Base-by-base conservation (phyloP, 1,139 yeast genomes). In the Yamadazyma aaseri region DNA sequence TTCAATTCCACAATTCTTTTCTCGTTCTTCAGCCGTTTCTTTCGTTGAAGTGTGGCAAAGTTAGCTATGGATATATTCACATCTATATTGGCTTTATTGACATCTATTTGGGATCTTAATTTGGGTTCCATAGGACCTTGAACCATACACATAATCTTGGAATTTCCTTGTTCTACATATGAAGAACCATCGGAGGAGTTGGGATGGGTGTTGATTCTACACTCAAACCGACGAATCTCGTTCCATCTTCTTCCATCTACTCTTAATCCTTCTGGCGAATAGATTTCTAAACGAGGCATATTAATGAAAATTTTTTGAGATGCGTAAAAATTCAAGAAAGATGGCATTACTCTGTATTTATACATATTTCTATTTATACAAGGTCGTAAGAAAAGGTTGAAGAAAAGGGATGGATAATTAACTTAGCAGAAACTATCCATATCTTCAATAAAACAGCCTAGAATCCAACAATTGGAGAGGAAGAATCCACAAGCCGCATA, bases 171-270 rank as follows among this genome's bases (percentile, higher is more conserved):
- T 58, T 90, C 95, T 14, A 92, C 80, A 49, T 82, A 85, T 2
- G 97, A 81, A 2, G 97, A 89, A 4, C 98, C 98, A 58, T 92
- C 97, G 3, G 92, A 76, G 1, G 95, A 77, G 49, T 74, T 78
- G 7, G 96, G 90, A 52, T 90, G 97, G 1, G 97, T 87, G 51
- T 87, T 86, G 41, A 86, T 78, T 20, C 79, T 75, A 52, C 96
- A 86, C 28, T 78, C 79, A 51, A 92, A 86, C 26, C 81, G 73
- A 35, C 97, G 79, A 32, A 90, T 68, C 56, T 92, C 97, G 51
- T 90, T 87, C 92, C 95, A 89, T 47, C 98, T 73, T 53, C 98
- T 77, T 3, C 98, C 98, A 52, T 92, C 97, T 9, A 84, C 69
- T 47, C 97, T 72, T 31, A 92, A 71, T 4, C 97, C 98, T 58